Evolutionary conservation across 2,329 filamentous ascomycete genomes (phyloP), one percentile per base, ranked within the genome.

Genomic region (Botryotinia calthae): DNA sequence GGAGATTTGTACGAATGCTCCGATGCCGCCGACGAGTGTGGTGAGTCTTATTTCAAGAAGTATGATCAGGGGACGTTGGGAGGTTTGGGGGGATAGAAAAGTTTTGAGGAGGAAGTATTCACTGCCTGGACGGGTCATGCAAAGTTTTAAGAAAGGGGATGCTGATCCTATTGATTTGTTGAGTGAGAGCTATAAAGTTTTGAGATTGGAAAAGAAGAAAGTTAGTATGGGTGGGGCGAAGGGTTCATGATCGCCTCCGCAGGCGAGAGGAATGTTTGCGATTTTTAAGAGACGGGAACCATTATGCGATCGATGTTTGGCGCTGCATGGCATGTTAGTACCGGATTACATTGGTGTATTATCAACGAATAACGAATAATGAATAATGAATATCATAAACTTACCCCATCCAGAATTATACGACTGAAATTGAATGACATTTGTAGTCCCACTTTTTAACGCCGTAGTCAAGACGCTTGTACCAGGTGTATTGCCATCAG

Each of bases 231-330:
- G 44, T 64, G 40, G 28, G 25, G 46, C 34, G 18, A 54, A 40
- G 28, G 37, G 48, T 40, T 9, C 37, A 67, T 46, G 37, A 25
- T 28, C n/a, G 44, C 37, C 34, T 61, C 58, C 34, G 14, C 34
- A 8, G 1, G 14, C 34, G 34, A 40, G n/a, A 40, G 37, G 58
- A n/a, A 14, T n/a, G 22, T n/a, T 22, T 16, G 58, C 18, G 14
- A 1, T 28, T 20, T 44, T 75, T 54, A 83, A 51, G 80, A 82
- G n/a, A 81, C 77, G 4, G 87, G 87, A 0, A 89, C 86, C 79
- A 89, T 82, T 62, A 89, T 71, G 10, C 84, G 80, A 80, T 90
- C 87, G 22, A 89, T 80, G 83, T 86, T 86, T 0, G 87, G 85
- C 0, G 83, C 86, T 80, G 44, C 51, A 64, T 72, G 20, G 10